Conservation (phyloP, 2,329 filamentous ascomycete genomes). For the Epichloe coenophiala region DNA sequence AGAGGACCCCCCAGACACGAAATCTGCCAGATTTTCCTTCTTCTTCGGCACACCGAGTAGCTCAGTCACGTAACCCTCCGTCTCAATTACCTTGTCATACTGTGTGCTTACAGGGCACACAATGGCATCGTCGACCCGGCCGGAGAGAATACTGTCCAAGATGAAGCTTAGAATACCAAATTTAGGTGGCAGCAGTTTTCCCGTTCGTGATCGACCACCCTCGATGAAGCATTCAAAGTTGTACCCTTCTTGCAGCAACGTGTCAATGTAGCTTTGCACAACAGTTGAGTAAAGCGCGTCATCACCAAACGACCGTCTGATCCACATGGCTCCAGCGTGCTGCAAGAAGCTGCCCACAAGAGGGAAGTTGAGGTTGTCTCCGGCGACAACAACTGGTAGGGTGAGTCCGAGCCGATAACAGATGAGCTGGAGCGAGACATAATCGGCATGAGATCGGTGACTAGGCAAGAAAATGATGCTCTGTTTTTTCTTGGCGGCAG, state of each 20-base stretch:
- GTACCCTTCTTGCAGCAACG: slow-evolving; percentile 74
- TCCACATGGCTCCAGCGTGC: slow-evolving; percentile 96
- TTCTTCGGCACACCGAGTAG: slow-evolving; percentile 88
- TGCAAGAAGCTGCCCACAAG: slow-evolving; percentile 82
- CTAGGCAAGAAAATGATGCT: slow-evolving; percentile 93
- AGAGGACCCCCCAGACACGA: slow-evolving; percentile 72
- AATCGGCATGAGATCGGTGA: slow-evolving; percentile 91
- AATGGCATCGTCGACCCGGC: slow-evolving; percentile 77
- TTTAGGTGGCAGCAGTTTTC: slow-evolving; percentile 85
- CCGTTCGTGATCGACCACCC: slow-evolving; percentile 81
- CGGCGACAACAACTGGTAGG: slow-evolving; percentile 82
- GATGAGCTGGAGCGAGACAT: slow-evolving; percentile 86
- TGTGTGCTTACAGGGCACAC: slow-evolving; percentile 95
- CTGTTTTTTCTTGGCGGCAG: slow-evolving; percentile 81
- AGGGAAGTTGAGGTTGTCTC: slow-evolving; percentile 93
- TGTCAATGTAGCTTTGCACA: slow-evolving; percentile 95
- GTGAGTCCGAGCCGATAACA: slow-evolving; percentile 87
- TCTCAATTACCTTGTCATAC: slow-evolving; percentile 98
- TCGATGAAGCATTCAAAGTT: slow-evolving; percentile 98
- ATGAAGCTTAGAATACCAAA: slow-evolving; percentile 91
- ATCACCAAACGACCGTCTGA: slow-evolving; percentile 81
- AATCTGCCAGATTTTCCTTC: slow-evolving; percentile 84
- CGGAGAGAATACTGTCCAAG: slow-evolving; percentile 77
- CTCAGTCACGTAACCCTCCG: slow-evolving; percentile 91
- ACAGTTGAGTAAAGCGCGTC: slow-evolving; percentile 81